Conservation (phyloP, 78 protist genomes). For the Dictyostelium capitatum region DNA sequence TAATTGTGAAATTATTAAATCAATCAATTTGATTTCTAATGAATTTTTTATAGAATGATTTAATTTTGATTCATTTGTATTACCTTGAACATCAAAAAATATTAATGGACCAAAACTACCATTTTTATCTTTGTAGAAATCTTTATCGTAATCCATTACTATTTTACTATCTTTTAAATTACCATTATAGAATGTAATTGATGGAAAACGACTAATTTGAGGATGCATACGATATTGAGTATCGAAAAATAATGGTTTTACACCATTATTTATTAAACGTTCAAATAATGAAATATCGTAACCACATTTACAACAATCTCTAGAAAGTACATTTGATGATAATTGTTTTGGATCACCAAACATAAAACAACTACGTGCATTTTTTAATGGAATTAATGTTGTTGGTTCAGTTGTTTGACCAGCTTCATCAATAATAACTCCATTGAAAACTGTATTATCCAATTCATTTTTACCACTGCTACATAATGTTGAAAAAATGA, state of each 20-base stretch:
- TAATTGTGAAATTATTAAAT: not conserved
- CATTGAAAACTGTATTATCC: not conserved
- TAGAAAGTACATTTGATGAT: slow-evolving; percentile 12
- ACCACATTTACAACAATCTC: not conserved
- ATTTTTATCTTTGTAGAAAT: not conserved
- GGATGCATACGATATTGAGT: slow-evolving; percentile 93
- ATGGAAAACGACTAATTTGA: slow-evolving; percentile 84
- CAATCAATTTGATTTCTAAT: slow-evolving; percentile 7
- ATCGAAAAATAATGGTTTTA: slow-evolving; percentile 35
- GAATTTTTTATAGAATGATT: not conserved
- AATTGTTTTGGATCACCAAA: slow-evolving; percentile 37
- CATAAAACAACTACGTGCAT: not conserved
- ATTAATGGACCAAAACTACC: slow-evolving; percentile 1
- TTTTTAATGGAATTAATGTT: slow-evolving; percentile 74
- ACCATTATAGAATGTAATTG: slow-evolving; percentile 72
- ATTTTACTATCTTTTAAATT: slow-evolving; percentile 47
- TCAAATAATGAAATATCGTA: not conserved
- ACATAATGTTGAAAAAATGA: slow-evolving; percentile 69
- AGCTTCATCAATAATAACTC: slow-evolving; percentile 88
- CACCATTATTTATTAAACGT: not conserved
- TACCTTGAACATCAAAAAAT: not conserved
- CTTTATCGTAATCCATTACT: not conserved
- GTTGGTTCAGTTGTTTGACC: slow-evolving; percentile 88
- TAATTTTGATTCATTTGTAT: not conserved
- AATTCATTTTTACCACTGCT: slow-evolving; percentile 59